Evolutionary conservation across 192 early-diverging fungal genomes (phyloP), one percentile per base, ranked within the genome.

Genomic region (Coemansia sp.): DNA sequence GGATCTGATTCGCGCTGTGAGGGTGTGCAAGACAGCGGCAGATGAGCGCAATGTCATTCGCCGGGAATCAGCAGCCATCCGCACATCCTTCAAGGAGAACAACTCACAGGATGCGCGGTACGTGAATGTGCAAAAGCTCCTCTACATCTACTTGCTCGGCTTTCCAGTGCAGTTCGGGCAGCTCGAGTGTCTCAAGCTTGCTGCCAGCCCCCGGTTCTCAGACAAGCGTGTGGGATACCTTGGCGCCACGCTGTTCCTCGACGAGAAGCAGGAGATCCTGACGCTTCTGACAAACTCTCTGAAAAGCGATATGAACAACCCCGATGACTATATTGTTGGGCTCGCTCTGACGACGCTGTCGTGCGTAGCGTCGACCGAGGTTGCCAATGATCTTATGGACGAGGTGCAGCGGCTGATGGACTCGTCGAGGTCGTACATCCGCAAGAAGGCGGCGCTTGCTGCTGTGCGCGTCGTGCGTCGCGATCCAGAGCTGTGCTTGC

Each of bases 101-200:
- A 93, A 95, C 79, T 71, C 79, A 61, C 88, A 86, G 58, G 96
- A 95, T 46, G 87, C 91, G 22, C 88, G 96, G 42, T 92, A 95
- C 75, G 86, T 91, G 65, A 99, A 98, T 83, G 91, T 99, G 44
- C 93, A 94, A 37, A 99, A 99, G 80, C 85, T 99, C 70, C 86
- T 99, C 12, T 99, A 99, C 71, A 97, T 99, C 64, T 94, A 97
- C 72, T 93, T 99, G 93, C 88, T 99, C 17, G 95, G 98, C 17
- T 98, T 97, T 69, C 95, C 96, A 39, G 98, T 96, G 32, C 98
- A 98, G 75, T 99, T 98, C 82, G 98, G 98, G 20, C 98, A 99
- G 84, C 96, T 99, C 49, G 98, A 99, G 76, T 99, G 98, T 74
- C 82, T 99, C 41, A 99, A 99, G 81, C 82, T 99, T 49, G 96